A percentile compares a stretch with the other conserved stretches of the same genome.
phyloP scores from a whole-genome alignment of 1,139 yeast species.

The Yamadazyma jaroonii region DNA sequence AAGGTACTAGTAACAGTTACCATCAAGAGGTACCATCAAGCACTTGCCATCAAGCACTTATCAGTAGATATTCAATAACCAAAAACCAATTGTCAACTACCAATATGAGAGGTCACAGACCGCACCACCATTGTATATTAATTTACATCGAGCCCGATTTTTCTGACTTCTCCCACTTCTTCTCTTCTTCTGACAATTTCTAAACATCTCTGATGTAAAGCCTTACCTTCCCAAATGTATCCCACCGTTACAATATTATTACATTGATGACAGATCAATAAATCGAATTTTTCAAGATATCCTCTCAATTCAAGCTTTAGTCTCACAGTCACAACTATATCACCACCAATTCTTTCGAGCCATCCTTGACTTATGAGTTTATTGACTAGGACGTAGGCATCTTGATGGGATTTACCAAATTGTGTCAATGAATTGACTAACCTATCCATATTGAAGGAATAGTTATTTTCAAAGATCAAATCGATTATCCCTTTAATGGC shows the following conservation, averaged over 20 bases:
- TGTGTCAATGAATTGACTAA: slow-evolving; percentile 9
- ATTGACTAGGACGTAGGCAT: slow-evolving; percentile 34
- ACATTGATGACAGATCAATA: slow-evolving; percentile 52
- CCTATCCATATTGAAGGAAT: slow-evolving; percentile 7
- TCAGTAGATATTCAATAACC: too few species aligned
- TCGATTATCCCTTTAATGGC: slow-evolving; percentile 50
- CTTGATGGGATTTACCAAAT: slow-evolving; percentile 25
- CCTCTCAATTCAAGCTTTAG: slow-evolving; percentile 47
- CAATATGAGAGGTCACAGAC: too few species aligned
- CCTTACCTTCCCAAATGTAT: slow-evolving; percentile 30
- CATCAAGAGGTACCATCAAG: too few species aligned
- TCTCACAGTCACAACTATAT: slow-evolving; percentile 37
- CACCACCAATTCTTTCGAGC: slow-evolving; percentile 33
- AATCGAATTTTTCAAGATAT: slow-evolving; percentile 42
- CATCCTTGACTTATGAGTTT: slow-evolving; percentile 52
- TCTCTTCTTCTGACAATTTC: slow-evolving; percentile 30
- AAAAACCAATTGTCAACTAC: too few species aligned
- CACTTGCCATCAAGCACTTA: too few species aligned
- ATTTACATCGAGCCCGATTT: slow-evolving; percentile 6
- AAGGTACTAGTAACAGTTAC: too few species aligned
- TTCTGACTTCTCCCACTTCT: slow-evolving; percentile 4
- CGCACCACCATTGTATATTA: too few species aligned
- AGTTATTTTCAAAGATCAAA: slow-evolving; percentile 28
- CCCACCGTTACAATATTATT: slow-evolving; percentile 59
- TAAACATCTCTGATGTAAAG: slow-evolving; percentile 52